Conservation (phyloP, 225 moss, liverwort and hornwort genomes). For the Pleurozium schreberi region DNA sequence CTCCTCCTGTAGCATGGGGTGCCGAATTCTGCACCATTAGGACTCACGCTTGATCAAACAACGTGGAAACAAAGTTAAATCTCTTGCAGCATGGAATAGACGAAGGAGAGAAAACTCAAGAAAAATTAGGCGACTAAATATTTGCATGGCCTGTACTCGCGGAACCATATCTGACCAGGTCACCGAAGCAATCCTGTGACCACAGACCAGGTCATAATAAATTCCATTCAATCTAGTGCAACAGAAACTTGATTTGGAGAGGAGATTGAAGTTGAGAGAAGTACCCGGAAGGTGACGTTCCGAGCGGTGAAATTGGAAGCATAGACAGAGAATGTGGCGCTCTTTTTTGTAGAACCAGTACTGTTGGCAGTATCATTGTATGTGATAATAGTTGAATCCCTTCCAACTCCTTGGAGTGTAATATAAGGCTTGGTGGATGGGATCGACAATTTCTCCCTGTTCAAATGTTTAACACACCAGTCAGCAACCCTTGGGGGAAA, state of each 20-base stretch:
- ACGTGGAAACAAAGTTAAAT: not conserved
- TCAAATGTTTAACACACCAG: not conserved
- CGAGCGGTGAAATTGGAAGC: slow-evolving; percentile 36
- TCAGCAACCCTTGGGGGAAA: not conserved
- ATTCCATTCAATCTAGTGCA: not conserved
- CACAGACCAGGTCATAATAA: not conserved
- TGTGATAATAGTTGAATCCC: slow-evolving; percentile 18
- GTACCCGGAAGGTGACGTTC: slow-evolving; percentile 33
- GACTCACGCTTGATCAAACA: not conserved
- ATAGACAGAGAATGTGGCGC: slow-evolving; percentile 20
- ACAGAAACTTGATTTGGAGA: not conserved
- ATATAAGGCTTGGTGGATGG: slow-evolving; percentile 36
- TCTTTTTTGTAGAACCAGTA: slow-evolving; percentile 15
- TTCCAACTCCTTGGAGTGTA: slow-evolving; percentile 43
- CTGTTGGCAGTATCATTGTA: slow-evolving; percentile 26
- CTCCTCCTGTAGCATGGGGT: slow-evolving; percentile 28
- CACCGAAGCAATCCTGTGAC: not conserved
- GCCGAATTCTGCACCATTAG: slow-evolving; percentile 34
- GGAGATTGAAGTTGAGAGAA: not conserved
- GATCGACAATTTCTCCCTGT: slow-evolving; percentile 43
- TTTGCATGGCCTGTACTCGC: not conserved
- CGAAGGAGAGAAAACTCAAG: not conserved
- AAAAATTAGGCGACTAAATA: not conserved
- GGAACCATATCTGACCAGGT: not conserved
- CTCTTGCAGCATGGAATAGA: not conserved